These are phyloP conservation scores for Aspergillus brasiliensis DNA, from an alignment of 2,329 filamentous ascomycete genomes.

Conservation along the genomic window DNA sequence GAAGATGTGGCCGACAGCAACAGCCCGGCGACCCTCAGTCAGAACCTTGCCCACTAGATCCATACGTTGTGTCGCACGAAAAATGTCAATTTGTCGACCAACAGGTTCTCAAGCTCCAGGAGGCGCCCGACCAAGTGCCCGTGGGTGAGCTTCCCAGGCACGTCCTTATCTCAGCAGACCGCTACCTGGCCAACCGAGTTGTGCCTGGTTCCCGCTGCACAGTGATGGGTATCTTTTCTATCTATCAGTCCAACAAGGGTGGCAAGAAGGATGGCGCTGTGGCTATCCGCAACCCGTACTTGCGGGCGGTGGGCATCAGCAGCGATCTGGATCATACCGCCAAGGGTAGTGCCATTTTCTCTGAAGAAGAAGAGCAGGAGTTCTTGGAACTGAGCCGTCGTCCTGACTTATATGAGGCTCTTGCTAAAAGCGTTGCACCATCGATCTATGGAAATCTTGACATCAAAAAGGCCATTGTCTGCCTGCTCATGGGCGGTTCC, in stretches of 20 bases:
- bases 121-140: slow-evolving; percentile 94
- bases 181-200: slow-evolving; percentile 92
- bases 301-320: slow-evolving; percentile 88
- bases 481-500: slow-evolving; percentile 87
- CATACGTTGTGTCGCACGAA: slow-evolving; percentile 94
- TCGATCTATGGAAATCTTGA: slow-evolving; percentile 96
- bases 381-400: slow-evolving; percentile 88
- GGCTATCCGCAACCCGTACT: slow-evolving; percentile 91
- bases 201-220: slow-evolving; percentile 94
- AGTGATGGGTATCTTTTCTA: slow-evolving; percentile 95
- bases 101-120: slow-evolving; percentile 96
- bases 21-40: slow-evolving; percentile 64
- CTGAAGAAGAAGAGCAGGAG: slow-evolving; percentile 95
- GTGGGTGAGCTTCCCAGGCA: slow-evolving; percentile 94
- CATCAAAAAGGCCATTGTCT: slow-evolving; percentile 97
- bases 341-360: slow-evolving; percentile 81
- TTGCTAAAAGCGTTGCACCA: slow-evolving; percentile 90
- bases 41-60: slow-evolving; percentile 84
- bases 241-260: slow-evolving; percentile 84
- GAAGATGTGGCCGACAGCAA: slow-evolving; percentile 69
- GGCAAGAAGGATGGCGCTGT: slow-evolving; percentile 83
- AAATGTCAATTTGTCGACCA: slow-evolving; percentile 95
- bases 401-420: slow-evolving; percentile 87
- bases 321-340: slow-evolving; percentile 87
- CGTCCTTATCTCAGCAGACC: slow-evolving; percentile 93